These are phyloP conservation scores for Taphrina betulina DNA, from an alignment of 1,139 yeast genomes.

Conservation along the genomic window DNA sequence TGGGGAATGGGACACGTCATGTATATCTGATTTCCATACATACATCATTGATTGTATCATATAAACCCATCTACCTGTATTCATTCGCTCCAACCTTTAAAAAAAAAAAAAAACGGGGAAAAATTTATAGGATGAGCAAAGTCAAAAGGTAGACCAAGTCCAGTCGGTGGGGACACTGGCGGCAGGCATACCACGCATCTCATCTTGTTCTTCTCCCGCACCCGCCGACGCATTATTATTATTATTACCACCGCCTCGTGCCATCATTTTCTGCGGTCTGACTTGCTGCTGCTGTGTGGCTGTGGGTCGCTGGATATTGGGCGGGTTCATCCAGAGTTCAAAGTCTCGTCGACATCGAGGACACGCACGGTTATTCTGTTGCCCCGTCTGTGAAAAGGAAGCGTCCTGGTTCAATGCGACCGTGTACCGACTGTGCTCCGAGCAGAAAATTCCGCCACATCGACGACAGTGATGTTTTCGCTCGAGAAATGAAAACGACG, in stretches of 20 bases:
- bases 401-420: constrained; percentile 17
- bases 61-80: too few species aligned
- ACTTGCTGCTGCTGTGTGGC: background rate
- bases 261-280: constrained; percentile 11
- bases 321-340: constrained; percentile 28
- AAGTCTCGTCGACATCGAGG: constrained; percentile 25
- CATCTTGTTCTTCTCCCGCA: constrained; percentile 12
- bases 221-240: background rate
- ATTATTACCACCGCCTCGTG: background rate
- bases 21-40: constrained; percentile 8
- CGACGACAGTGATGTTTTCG: constrained; percentile 31
- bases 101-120: too few species aligned
- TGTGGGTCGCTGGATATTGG: constrained; percentile 11
- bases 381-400: constrained; percentile 13
- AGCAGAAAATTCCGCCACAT: constrained; percentile 25
- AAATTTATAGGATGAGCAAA: too few species aligned
- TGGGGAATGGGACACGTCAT: constrained; percentile 28
- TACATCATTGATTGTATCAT: too few species aligned
- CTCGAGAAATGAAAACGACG: constrained; percentile 55
- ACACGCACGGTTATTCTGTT: constrained; percentile 20
- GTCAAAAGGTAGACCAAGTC: constrained; percentile 29
- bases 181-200: constrained; percentile 22
- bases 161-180: constrained; percentile 30
- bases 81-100: too few species aligned
- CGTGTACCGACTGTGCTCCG: constrained; percentile 28